Evolutionary conservation across 441 rosid species (phyloP).

Genomic region (Pelargonium australe): DNA sequence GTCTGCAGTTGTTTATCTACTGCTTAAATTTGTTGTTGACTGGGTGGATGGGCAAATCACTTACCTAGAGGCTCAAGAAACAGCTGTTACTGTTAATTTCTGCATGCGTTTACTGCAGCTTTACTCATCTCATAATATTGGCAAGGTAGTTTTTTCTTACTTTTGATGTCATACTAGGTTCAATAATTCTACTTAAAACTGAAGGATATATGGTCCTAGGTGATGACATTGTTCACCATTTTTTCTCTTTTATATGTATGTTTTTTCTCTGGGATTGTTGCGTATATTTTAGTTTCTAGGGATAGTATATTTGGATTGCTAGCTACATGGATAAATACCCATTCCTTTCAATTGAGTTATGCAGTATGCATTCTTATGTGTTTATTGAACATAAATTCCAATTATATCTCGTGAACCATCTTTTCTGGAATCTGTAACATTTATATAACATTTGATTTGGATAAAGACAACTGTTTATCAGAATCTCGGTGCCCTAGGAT

Average conservation of each 20-base stretch:
- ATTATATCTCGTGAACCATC: too few species aligned
- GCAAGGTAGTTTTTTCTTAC: conserved; percentile 55
- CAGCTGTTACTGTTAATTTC: conserved; percentile 65
- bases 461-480: too few species aligned
- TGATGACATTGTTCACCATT: background rate
- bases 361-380: background rate
- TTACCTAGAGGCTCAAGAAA: conserved; percentile 83
- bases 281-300: background rate
- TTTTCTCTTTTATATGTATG: background rate
- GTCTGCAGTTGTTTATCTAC: conserved; percentile 91
- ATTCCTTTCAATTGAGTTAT: background rate
- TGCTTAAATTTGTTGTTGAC: conserved; percentile 82
- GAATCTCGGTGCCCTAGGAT: too few species aligned
- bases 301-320: background rate
- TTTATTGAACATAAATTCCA: background rate
- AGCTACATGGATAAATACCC: background rate
- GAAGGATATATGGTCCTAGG: conserved; percentile 1
- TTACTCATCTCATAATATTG: conserved; percentile 91
- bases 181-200: conserved; percentile 15
- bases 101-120: conserved; percentile 91
- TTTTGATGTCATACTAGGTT: background rate
- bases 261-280: background rate
- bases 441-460: too few species aligned
- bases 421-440: too few species aligned
- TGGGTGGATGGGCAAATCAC: conserved; percentile 98